These are phyloP conservation scores for Neofusicoccum kwambonambiense DNA, from an alignment of 2,329 filamentous ascomycete genomes.

Conservation along the genomic window DNA sequence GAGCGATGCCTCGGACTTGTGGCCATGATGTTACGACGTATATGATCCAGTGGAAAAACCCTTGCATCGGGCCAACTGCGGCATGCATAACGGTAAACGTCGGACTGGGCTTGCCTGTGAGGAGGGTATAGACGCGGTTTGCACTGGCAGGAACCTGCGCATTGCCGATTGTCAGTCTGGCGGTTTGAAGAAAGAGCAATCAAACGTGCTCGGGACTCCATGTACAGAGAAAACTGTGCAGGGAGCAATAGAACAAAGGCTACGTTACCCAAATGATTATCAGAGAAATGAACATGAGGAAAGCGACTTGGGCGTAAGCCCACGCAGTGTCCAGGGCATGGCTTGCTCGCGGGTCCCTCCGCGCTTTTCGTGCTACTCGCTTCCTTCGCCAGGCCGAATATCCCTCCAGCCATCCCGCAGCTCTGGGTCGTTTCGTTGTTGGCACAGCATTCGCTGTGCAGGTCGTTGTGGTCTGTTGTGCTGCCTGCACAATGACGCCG, in stretches of 20 bases:
- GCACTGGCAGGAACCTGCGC: constrained; percentile 64
- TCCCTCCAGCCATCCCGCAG: no score
- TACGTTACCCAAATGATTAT: constrained; percentile 63
- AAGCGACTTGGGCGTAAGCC: constrained; percentile 68
- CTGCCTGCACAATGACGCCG: background rate
- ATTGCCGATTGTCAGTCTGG: no score
- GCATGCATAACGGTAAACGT: constrained; percentile 68
- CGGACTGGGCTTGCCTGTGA: constrained; percentile 52
- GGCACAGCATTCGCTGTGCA: background rate
- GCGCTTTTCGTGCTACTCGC: background rate
- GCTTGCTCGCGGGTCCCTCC: background rate
- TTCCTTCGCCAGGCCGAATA: no score
- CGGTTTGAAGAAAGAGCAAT: no score
- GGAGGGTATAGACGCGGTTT: constrained; percentile 73
- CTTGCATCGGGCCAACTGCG: constrained; percentile 75
- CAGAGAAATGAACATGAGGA: constrained; percentile 70
- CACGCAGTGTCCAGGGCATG: constrained; percentile 51
- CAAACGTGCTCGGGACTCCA: no score
- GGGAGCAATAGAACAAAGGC: background rate
- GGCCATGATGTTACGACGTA: constrained; percentile 65
- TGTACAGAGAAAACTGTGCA: no score
- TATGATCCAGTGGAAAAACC: constrained; percentile 80
- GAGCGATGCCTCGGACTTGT: background rate
- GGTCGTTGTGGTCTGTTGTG: background rate
- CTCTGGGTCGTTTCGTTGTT: no score